Evolutionary conservation across 129 eudicot species (phyloP).

Genomic region (Helianthus annuus): DNA sequence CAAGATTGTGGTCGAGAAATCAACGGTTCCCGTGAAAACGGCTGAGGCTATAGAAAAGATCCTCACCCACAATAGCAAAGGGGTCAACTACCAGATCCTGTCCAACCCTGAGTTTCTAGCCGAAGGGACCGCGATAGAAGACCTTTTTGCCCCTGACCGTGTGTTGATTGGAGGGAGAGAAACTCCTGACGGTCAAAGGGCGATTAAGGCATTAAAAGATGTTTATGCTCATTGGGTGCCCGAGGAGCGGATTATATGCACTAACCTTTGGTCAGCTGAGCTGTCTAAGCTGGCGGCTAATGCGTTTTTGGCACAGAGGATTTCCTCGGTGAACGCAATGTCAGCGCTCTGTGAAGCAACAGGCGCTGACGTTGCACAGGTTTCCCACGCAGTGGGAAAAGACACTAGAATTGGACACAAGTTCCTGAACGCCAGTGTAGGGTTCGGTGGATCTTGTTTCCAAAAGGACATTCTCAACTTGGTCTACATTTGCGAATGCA

Average conservation of each 20-base stretch:
- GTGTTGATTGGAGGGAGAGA: slow-evolving; percentile 84
- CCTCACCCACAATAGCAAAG: slow-evolving; percentile 71
- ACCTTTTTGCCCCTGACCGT: slow-evolving; percentile 80
- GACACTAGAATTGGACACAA: slow-evolving; percentile 74
- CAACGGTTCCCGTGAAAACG: slow-evolving; percentile 83
- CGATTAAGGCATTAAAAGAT: slow-evolving; percentile 55
- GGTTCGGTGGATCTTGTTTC: slow-evolving; percentile 84
- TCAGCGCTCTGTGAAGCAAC: slow-evolving; percentile 82
- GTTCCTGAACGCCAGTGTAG: slow-evolving; percentile 76
- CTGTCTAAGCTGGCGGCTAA: slow-evolving; percentile 80
- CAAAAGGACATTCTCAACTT: slow-evolving; percentile 76
- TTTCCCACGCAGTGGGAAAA: slow-evolving; percentile 73
- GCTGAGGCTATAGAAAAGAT: slow-evolving; percentile 85
- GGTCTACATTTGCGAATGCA: slow-evolving; percentile 83
- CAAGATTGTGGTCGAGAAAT: slow-evolving; percentile 82
- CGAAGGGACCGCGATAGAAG: slow-evolving; percentile 77
- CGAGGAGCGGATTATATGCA: slow-evolving; percentile 63
- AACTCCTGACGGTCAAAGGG: slow-evolving; percentile 68
- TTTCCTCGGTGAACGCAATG: slow-evolving; percentile 77
- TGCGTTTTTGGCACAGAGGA: slow-evolving; percentile 78
- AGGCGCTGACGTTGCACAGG: slow-evolving; percentile 73
- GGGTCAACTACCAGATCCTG: slow-evolving; percentile 66
- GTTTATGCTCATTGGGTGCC: slow-evolving; percentile 86
- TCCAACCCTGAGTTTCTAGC: slow-evolving; percentile 83
- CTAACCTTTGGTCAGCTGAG: slow-evolving; percentile 92